Percentiles rank a stretch among this genome's conserved stretches.
phyloP scores from a whole-genome alignment of 192 early-diverging fungal genomes.

The Linnemannia hyalina region DNA sequence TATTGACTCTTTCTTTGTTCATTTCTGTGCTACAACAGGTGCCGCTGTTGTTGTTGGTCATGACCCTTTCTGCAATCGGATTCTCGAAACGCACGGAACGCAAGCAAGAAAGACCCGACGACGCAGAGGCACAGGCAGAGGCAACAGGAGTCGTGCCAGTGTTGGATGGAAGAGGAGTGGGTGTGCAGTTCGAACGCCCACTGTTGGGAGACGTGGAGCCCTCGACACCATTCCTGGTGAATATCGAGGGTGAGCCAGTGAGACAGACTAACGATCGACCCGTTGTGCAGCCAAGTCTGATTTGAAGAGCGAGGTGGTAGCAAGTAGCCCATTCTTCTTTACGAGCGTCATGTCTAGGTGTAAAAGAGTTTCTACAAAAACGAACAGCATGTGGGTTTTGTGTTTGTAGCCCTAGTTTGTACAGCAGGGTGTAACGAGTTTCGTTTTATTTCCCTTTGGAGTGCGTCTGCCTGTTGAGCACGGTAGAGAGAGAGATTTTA shows the following conservation, averaged over 20 bases:
- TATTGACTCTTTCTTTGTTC: not conserved
- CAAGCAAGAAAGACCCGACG: constrained; percentile 10
- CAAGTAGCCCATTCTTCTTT: no score
- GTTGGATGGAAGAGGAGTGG: not conserved
- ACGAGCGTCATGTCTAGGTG: no score
- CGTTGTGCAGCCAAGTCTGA: constrained; percentile 8
- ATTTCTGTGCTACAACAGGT: not conserved
- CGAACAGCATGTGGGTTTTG: no score
- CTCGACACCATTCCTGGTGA: constrained; percentile 1
- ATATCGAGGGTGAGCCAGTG: constrained; percentile 3
- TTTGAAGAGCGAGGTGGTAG: not conserved
- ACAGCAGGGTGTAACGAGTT: no score
- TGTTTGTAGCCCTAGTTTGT: no score
- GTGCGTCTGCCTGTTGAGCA: no score
- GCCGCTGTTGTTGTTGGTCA: constrained; percentile 18
- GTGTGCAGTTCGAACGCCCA: constrained; percentile 11
- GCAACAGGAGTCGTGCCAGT: constrained; percentile 1
- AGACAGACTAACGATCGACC: constrained; percentile 3
- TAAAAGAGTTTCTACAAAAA: no score
- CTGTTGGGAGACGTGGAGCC: constrained; percentile 10
- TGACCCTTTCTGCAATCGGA: constrained; percentile 22
- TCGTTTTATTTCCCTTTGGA: no score
- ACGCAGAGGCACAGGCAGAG: constrained; percentile 22
- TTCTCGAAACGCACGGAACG: constrained; percentile 17
- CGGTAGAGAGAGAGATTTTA: no score